Conservation (phyloP, 2,329 filamentous ascomycete species). For the Juglanconis juglandina region DNA sequence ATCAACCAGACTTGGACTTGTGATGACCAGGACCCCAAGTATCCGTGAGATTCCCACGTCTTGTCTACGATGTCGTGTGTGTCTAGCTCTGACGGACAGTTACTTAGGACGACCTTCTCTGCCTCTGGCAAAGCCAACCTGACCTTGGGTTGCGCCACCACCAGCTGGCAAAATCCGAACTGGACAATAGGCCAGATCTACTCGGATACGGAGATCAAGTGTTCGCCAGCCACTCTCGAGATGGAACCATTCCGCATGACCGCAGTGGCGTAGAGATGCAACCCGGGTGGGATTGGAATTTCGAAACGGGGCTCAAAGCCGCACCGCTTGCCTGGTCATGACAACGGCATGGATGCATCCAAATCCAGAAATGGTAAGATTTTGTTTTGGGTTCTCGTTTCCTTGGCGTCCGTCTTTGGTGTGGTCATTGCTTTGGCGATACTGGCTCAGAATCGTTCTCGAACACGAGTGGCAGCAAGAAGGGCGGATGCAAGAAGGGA, state of each 20-base stretch:
- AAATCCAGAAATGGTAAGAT: too few species aligned
- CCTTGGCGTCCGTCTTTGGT: too few species aligned
- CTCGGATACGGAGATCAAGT: constrained; percentile 32
- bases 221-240: constrained; percentile 27
- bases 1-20: constrained; percentile 51
- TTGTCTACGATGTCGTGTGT: neutral
- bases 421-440: too few species aligned
- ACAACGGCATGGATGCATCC: neutral
- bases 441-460: too few species aligned
- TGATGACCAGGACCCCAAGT: constrained; percentile 34
- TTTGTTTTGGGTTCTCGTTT: too few species aligned
- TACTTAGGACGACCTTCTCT: constrained; percentile 28
- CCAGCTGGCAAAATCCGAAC: constrained; percentile 34
- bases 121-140: constrained; percentile 32
- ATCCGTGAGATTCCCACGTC: constrained; percentile 29
- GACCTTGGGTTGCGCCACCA: constrained; percentile 33
- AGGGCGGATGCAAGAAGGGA: too few species aligned
- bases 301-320: neutral
- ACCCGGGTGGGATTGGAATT: constrained; percentile 16
- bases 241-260: constrained; percentile 32
- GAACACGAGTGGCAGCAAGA: too few species aligned
- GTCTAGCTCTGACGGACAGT: neutral
- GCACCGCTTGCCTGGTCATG: constrained; percentile 27
- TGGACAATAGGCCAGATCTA: constrained; percentile 40
- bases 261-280: constrained; percentile 31